Percentiles rank a stretch among this genome's conserved stretches.
phyloP scores from a whole-genome alignment of 257 asterid species.

The Paulownia fortunei region DNA sequence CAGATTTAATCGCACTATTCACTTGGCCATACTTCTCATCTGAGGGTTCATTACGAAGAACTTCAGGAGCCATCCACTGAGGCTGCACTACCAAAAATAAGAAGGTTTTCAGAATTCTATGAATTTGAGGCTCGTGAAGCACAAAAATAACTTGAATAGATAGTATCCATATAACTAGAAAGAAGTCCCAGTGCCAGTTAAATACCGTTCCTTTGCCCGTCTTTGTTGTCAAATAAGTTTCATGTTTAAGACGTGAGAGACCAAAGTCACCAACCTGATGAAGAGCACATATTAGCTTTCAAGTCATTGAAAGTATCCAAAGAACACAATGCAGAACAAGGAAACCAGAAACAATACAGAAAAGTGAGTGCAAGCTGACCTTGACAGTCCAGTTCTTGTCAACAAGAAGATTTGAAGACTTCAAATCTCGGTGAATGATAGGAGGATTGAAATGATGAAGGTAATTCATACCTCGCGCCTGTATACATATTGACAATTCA shows the following conservation, averaged over 20 bases:
- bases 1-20: neutral
- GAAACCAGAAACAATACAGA: no score
- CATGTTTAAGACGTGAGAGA: conserved; percentile 85
- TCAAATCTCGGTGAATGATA: conserved; percentile 87
- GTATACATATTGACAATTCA: conserved; percentile 25
- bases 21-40: conserved; percentile 81
- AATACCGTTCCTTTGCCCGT: conserved; percentile 98
- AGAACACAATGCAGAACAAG: neutral
- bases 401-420: conserved; percentile 97
- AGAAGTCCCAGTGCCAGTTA: conserved; percentile 29
- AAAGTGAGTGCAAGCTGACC: conserved; percentile 63
- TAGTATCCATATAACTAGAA: conserved; percentile 8
- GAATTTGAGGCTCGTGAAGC: neutral
- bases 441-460: conserved; percentile 94
- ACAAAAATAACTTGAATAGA: conserved; percentile 6
- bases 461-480: conserved; percentile 98
- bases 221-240: conserved; percentile 82
- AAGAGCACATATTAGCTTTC: conserved; percentile 8
- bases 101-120: neutral
- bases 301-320: neutral
- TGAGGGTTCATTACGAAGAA: conserved; percentile 91
- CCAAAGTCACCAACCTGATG: conserved; percentile 98
- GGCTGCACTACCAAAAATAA: conserved; percentile 64
- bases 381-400: conserved; percentile 99
- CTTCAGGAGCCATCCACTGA: conserved; percentile 99